Percentiles rank a stretch among this genome's conserved stretches.
phyloP scores from a whole-genome alignment of 331 rosid species.

The Pyrus hybrid region DNA sequence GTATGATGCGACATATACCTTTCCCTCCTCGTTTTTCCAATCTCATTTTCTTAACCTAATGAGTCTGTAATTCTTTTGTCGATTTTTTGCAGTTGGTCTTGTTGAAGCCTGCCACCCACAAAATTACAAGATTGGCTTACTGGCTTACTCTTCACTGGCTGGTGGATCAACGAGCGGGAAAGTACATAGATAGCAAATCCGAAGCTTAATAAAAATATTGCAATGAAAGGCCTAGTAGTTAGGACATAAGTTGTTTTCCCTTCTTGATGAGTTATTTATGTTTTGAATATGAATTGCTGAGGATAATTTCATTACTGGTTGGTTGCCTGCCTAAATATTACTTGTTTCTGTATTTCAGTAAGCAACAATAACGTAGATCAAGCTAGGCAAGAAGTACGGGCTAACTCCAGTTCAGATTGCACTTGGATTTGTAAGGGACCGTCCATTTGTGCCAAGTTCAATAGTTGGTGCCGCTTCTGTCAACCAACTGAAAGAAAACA shows the following conservation, averaged over 20 bases:
- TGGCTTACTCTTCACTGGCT: constrained; percentile 72
- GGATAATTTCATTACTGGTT: background rate
- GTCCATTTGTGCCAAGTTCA: constrained; percentile 82
- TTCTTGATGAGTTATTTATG: background rate
- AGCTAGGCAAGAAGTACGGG: constrained; percentile 64
- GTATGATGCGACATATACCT: background rate
- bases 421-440: constrained; percentile 78
- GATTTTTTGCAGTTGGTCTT: constrained; percentile 63
- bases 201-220: constrained; percentile 31
- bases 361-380: constrained; percentile 53
- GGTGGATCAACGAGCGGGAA: constrained; percentile 72
- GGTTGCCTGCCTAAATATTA: background rate
- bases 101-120: constrained; percentile 87
- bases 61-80: constrained; percentile 6
- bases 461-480: constrained; percentile 85
- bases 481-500: constrained; percentile 68
- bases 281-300: background rate
- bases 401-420: constrained; percentile 71
- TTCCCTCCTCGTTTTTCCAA: background rate
- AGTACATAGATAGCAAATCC: constrained; percentile 59
- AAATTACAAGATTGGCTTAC: constrained; percentile 69
- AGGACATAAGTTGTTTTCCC: background rate
- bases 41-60: background rate
- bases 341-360: constrained; percentile 41
- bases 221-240: background rate